Evolutionary conservation across 148 eudicot genomes (phyloP), one percentile per base, ranked within the genome.

Genomic region (Amaranthus hypochondriacus): DNA sequence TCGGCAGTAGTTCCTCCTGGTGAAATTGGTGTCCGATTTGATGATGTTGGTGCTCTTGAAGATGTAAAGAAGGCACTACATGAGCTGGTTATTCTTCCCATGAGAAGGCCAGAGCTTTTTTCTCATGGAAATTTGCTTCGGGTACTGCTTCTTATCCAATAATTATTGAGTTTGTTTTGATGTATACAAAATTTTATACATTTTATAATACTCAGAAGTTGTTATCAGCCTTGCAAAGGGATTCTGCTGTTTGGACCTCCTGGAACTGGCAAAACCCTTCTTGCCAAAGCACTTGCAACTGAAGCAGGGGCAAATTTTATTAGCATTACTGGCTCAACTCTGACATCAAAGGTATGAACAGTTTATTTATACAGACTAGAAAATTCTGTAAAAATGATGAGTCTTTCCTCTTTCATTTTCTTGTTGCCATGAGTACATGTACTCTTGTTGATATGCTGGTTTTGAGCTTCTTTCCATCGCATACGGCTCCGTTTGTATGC

Each of bases 1-100:
- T 92, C 97, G 73, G 90, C 99, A 62, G 99, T 95, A 44, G 99
- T 95, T 67, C 90, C 99, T 70, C 92, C 90, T n/a, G 97, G 94
- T 52, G 99, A 95, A 85, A 85, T 90, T 60, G 99, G 99, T 75
- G 91, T 95, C 60, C 85, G 76, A 74, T 95, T 95, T 83, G 96
- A 92, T 75, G 97, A 92, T 80, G 74, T 95, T 72, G 99, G 99
- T 69, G 99, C 99, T 76, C 99, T 95, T 82, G 99, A 95, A 84
- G 97, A 95, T 73, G 99, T 95, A 77, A 95, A 95, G 81, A 87
- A 77, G 75, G 94, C 99, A 67, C 74, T 95, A 66, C 84, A 95
- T 86, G 99, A 95, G 81, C 88, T 95, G 53, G 99, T 92, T 64
- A 95, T 95, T 71, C 99, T 95, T 74, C 99, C 99, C 56, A 95